These are phyloP conservation scores for Neurospora sp. DNA, from an alignment of 495 filamentous ascomycete genomes.

Conservation along the genomic window DNA sequence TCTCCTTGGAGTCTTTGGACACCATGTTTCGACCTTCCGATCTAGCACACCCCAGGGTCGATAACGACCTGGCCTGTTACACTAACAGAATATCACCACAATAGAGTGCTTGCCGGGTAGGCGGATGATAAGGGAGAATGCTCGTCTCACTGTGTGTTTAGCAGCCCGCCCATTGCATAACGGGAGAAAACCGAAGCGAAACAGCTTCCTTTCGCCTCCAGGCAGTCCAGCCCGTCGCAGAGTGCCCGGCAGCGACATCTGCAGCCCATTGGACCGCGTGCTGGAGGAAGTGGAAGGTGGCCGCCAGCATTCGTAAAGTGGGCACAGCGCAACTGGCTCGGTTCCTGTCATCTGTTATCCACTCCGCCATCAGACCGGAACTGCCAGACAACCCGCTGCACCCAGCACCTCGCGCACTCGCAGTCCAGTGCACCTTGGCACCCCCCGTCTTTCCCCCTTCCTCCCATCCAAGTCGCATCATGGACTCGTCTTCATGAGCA, in stretches of 20 bases:
- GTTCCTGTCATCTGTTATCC: constrained; percentile 1
- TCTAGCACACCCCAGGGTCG: not conserved
- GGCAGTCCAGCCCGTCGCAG: not conserved
- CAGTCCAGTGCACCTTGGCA: constrained; percentile 1
- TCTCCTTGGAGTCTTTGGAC: not conserved
- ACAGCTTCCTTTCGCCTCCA: not conserved
- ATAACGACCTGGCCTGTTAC: not conserved
- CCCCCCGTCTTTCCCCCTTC: constrained; percentile 3
- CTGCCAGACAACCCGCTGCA: not conserved
- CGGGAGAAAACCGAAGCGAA: not conserved
- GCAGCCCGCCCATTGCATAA: not conserved
- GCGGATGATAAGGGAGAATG: not conserved
- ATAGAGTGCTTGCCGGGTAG: not conserved
- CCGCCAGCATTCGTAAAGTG: not conserved
- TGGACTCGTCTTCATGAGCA: constrained; percentile 23
- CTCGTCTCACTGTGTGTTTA: not conserved
- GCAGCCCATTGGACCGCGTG: not conserved
- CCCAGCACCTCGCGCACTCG: constrained; percentile 1
- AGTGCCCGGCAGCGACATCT: not conserved
- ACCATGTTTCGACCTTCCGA: not conserved
- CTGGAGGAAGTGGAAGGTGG: not conserved
- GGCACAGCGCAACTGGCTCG: not conserved
- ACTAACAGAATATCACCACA: not conserved
- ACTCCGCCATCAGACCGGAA: not conserved
- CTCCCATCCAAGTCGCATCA: constrained; percentile 11